Conservation (phyloP, 2,329 filamentous ascomycete genomes). For the Paecilomyces niveus region DNA sequence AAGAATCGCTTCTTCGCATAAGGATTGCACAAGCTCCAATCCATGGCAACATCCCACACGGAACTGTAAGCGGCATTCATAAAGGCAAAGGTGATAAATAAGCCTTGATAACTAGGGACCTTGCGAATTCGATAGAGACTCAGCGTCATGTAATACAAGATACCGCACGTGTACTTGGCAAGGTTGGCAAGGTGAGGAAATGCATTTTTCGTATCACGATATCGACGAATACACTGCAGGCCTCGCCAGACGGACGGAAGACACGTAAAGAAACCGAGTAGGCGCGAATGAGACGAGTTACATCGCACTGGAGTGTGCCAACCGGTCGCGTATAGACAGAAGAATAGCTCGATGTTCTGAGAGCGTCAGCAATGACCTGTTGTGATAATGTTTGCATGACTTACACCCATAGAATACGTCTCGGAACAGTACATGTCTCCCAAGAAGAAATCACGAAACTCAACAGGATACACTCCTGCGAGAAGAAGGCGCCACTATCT, state of each 20-base stretch:
- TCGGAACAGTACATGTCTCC: conserved; percentile 97
- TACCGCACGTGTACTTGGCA: conserved; percentile 83
- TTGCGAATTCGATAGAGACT: conserved; percentile 75
- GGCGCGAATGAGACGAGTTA: conserved; percentile 75
- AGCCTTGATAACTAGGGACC: conserved; percentile 48
- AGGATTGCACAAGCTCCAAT: conserved; percentile 84
- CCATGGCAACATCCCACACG: conserved; percentile 93
- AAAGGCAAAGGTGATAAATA: conserved; percentile 75
- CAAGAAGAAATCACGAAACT: conserved; percentile 95
- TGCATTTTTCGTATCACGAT: conserved; percentile 73
- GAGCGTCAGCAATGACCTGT: conserved; percentile 12
- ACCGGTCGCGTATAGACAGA: conserved; percentile 76
- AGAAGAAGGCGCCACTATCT: conserved; percentile 72
- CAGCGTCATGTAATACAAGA: conserved; percentile 68
- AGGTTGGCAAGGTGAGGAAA: conserved; percentile 92
- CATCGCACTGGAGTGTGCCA: conserved; percentile 72
- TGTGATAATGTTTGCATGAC: conserved; percentile 28
- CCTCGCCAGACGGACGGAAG: conserved; percentile 86
- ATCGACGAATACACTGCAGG: conserved; percentile 84
- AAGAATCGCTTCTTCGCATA: conserved; percentile 61
- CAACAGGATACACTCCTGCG: conserved; percentile 83
- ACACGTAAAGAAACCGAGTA: conserved; percentile 77
- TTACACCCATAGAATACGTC: conserved; percentile 79
- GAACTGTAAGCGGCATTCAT: conserved; percentile 78
- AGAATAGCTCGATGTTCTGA: conserved; percentile 85